A percentile compares a stretch with the other conserved stretches of the same genome.
These are phyloP conservation scores for Diplodia mutila DNA, from an alignment of 2,329 filamentous ascomycete species.

Conservation along the genomic window DNA sequence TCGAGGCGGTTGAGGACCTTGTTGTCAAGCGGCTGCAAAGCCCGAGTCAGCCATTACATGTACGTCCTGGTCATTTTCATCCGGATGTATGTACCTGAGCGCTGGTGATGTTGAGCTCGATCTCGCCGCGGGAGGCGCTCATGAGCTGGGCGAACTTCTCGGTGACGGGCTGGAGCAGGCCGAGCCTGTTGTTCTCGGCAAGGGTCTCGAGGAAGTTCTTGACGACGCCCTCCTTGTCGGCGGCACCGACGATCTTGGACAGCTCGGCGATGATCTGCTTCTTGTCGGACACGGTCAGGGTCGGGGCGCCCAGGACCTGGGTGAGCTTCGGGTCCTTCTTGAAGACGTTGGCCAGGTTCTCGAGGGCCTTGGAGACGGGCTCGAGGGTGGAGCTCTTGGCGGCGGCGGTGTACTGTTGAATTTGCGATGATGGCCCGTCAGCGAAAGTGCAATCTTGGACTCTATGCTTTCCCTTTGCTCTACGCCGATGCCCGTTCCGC, in stretches of 20 bases:
- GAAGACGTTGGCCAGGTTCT: slow-evolving; percentile 71
- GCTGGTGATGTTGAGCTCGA: slow-evolving; percentile 89
- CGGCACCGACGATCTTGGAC: slow-evolving; percentile 74
- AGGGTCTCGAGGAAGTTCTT: slow-evolving; percentile 92
- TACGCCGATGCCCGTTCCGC: slow-evolving; percentile 1
- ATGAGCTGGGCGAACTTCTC: slow-evolving; percentile 89
- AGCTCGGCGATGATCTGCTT: slow-evolving; percentile 83
- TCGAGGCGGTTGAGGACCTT: slow-evolving; percentile 86
- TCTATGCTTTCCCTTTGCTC: not conserved
- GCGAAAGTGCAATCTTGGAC: not conserved
- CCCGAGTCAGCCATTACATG: slow-evolving; percentile 14
- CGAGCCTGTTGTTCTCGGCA: slow-evolving; percentile 94
- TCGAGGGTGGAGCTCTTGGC: slow-evolving; percentile 87
- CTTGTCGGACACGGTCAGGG: slow-evolving; percentile 80
- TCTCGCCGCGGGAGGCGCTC: slow-evolving; percentile 85
- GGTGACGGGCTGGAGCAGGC: slow-evolving; percentile 77
- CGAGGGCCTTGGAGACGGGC: slow-evolving; percentile 78
- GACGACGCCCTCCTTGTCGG: slow-evolving; percentile 75
- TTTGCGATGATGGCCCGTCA: slow-evolving; percentile 10
- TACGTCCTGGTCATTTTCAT: not conserved
- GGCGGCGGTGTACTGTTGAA: slow-evolving; percentile 85
- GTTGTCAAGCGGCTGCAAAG: slow-evolving; percentile 74
- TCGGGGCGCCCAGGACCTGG: slow-evolving; percentile 76
- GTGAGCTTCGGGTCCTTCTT: slow-evolving; percentile 82
- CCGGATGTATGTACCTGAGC: slow-evolving; percentile 70